These are phyloP conservation scores for Ammopiptanthus mongolicus DNA, from an alignment of 306 rosid species.

Conservation along the genomic window DNA sequence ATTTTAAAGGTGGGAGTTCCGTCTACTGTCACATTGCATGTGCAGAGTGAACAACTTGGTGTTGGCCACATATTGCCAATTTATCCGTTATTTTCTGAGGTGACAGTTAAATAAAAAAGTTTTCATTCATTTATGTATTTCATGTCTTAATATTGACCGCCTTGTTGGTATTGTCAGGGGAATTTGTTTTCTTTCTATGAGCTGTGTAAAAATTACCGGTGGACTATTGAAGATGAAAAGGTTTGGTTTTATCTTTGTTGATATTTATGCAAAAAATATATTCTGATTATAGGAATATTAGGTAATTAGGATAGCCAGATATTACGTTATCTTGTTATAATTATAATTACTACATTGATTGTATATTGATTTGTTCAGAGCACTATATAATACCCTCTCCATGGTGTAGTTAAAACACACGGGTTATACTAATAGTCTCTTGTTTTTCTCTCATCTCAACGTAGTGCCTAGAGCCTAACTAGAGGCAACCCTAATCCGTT, in stretches of 20 bases:
- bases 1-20: constrained; percentile 69
- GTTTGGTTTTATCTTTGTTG: constrained; percentile 39
- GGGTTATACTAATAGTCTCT: no score
- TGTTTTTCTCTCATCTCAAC: no score
- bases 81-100: constrained; percentile 85
- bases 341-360: no score
- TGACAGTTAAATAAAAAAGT: constrained; percentile 24
- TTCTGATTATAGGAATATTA: no score
- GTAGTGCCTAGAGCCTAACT: no score
- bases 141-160: constrained; percentile 19
- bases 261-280: no score
- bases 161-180: constrained; percentile 52
- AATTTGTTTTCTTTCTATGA: constrained; percentile 79
- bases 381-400: no score
- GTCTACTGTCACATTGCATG: constrained; percentile 54
- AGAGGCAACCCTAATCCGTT: no score
- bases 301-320: no score
- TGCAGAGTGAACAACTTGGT: constrained; percentile 80
- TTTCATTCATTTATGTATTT: constrained; percentile 7
- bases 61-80: constrained; percentile 75
- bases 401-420: no score
- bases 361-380: no score
- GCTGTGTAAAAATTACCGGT: constrained; percentile 77
- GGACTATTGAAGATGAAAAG: constrained; percentile 89
- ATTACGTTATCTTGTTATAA: no score